Conservation (phyloP, 345 rosid genomes). For the Chamaenerion angustifolium region DNA sequence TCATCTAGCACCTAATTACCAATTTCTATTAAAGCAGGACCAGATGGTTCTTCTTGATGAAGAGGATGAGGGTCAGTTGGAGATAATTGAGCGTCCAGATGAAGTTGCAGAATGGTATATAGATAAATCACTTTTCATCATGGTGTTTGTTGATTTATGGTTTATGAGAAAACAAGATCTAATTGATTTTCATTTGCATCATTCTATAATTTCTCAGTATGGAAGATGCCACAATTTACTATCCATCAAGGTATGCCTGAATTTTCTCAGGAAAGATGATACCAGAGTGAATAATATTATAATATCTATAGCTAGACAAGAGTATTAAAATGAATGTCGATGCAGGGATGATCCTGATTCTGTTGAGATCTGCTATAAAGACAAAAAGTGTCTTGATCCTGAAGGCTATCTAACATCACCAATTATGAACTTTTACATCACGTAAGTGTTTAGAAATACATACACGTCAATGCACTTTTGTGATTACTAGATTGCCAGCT, state of each 20-base stretch:
- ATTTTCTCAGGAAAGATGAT: not conserved
- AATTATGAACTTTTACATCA: constrained; percentile 73
- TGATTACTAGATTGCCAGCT: no score
- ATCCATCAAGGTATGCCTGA: constrained; percentile 55
- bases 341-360: constrained; percentile 60
- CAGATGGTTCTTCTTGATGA: constrained; percentile 49
- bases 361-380: constrained; percentile 47
- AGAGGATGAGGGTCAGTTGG: constrained; percentile 48
- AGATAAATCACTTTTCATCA: constrained; percentile 1
- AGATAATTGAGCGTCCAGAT: constrained; percentile 15
- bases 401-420: constrained; percentile 52
- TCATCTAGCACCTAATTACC: not conserved
- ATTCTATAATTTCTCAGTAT: constrained; percentile 26
- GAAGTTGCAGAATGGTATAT: constrained; percentile 42
- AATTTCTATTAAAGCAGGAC: constrained; percentile 17
- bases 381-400: constrained; percentile 57
- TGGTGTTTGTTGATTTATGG: not conserved
- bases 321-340: constrained; percentile 8
- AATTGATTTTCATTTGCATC: constrained; percentile 6
- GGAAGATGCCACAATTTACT: constrained; percentile 38
- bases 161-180: no score
- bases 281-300: not conserved
- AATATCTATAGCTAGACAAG: not conserved
- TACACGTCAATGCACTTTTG: not conserved
- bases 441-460: constrained; percentile 22